Base-by-base conservation (phyloP, 2,329 filamentous ascomycete genomes). In the Pyricularia pennisetigena region DNA sequence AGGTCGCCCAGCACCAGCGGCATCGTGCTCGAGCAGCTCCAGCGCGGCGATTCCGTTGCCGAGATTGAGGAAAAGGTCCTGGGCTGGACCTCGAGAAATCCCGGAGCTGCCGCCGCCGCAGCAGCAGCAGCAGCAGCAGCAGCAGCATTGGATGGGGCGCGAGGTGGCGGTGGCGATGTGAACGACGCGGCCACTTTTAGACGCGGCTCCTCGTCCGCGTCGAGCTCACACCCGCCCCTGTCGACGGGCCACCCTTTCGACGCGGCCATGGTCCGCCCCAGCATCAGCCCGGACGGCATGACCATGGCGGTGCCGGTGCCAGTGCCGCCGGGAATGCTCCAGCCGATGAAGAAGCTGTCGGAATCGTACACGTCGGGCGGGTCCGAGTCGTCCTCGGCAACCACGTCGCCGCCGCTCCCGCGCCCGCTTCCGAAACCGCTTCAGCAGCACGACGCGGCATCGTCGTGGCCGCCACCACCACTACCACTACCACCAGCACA, bases 41-140 rank as follows among this genome's bases (percentile, higher is more conserved):
- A 66, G 64, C 64, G 64, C 35, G 64, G 64, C 32, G 64, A 66
- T n/a, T 49, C 64, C 8, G 32, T 66, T n/a, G 32, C 12, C 35
- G 24, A 66, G 23, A 66, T 66, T 24, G 64, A 66, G 64, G 41
- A 29, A 24, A 66, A 26, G 23, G 32, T 66, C 2, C 35, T 66
- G 30, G 30, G 32, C 30, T 20, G 24, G 23, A 12, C 64, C 23
- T 35, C 64, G 23, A 26, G 57, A 5, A 35, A 12, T 61, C 23
- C 23, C 24, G 41, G 20, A 6, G 16, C 16, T 35, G 6, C 20
- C 1, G n/a, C n/a, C n/a, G n/a, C n/a, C n/a, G n/a, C n/a, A n/a
- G n/a, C n/a, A n/a, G n/a, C n/a, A n/a, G n/a, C n/a, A n/a, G n/a
- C n/a, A n/a, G n/a, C n/a, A n/a, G n/a, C n/a, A n/a, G n/a, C n/a